Evolutionary conservation across 2,329 filamentous ascomycete species (phyloP), one percentile per base, ranked within the genome.

Genomic region (Monosporascus sp.): DNA sequence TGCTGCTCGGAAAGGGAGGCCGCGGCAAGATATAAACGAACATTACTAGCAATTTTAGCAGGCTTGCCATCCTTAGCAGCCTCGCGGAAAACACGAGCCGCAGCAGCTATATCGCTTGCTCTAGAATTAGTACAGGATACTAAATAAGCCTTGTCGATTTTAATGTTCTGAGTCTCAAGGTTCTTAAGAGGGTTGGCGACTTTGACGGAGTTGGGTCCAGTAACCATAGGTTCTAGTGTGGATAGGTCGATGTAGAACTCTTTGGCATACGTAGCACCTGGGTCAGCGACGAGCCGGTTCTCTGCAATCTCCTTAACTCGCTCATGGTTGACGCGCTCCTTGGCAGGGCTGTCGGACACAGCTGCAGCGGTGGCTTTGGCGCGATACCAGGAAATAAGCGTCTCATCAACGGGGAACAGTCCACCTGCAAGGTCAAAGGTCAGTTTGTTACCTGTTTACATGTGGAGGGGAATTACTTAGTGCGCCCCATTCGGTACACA

Each of bases 161-260:
- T 80, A 68, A 97, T 96, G 59, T 88, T 74, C 66, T 93, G 77
- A 0, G 80, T 67, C 62, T 87, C 87, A 1, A 97, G 81, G 34
- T 93, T 84, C 5, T 76, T 73, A 1, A 97, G 71, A 0, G 93
- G 90, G 0, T 86, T 96, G 0, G 88, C 85, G 0, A 96, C 75
- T 71, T 97, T 97, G 65, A 96, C 91, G 0, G 88, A 92, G 73
- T 97, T 96, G 1, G 93, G 93, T 0, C 93, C 92, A 0, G 91
- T 80, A 9, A 97, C 85, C 53, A 88, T 92, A 0, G 92, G 92
- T 0, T 90, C 87, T 0, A 97, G 80, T 0, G 90, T 92, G 0
- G 87, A 90, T 1, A 97, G 80, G 67, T 96, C 84, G 7, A 97
- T 76, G 68, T 88, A 91, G 0, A 96, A 78, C 41, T 86, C 75